Evolutionary conservation across 2,329 filamentous ascomycete species (phyloP).

Genomic region (Aspergillus oerlinghausenensis): DNA sequence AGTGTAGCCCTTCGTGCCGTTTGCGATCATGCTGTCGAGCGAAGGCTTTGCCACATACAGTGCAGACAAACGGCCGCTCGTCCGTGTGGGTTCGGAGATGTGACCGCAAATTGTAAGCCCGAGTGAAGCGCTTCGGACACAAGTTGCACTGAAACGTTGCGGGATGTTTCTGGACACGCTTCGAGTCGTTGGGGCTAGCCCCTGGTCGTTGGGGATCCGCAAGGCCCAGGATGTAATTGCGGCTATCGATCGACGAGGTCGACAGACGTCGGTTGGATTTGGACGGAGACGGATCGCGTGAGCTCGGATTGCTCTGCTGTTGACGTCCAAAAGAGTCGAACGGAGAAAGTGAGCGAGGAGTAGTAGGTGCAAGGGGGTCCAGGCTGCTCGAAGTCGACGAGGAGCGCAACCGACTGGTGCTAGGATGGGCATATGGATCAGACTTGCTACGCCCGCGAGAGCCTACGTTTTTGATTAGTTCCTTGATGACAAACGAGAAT

Average conservation of each 20-base stretch:
- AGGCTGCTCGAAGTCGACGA: conserved; percentile 30
- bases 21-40: conserved; percentile 96
- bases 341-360: conserved; percentile 43
- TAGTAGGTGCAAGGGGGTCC: conserved; percentile 26
- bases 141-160: conserved; percentile 93
- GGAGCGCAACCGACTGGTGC: conserved; percentile 35
- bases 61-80: conserved; percentile 94
- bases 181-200: conserved; percentile 56
- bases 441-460: conserved; percentile 58
- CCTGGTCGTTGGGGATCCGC: conserved; percentile 82
- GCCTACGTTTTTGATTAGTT: conserved; percentile 30
- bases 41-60: conserved; percentile 94
- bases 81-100: conserved; percentile 96
- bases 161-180: conserved; percentile 94
- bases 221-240: conserved; percentile 81
- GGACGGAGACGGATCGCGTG: conserved; percentile 42
- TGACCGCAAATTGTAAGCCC: conserved; percentile 93
- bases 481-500: neutral
- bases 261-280: conserved; percentile 41
- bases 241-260: conserved; percentile 49
- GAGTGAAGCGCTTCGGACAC: conserved; percentile 92
- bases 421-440: conserved; percentile 52
- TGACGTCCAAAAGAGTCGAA: conserved; percentile 29
- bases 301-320: conserved; percentile 37
- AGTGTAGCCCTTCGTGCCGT: conserved; percentile 91